phyloP scores from a whole-genome alignment of 331 rosid genomes.

The Arachis monticola region DNA sequence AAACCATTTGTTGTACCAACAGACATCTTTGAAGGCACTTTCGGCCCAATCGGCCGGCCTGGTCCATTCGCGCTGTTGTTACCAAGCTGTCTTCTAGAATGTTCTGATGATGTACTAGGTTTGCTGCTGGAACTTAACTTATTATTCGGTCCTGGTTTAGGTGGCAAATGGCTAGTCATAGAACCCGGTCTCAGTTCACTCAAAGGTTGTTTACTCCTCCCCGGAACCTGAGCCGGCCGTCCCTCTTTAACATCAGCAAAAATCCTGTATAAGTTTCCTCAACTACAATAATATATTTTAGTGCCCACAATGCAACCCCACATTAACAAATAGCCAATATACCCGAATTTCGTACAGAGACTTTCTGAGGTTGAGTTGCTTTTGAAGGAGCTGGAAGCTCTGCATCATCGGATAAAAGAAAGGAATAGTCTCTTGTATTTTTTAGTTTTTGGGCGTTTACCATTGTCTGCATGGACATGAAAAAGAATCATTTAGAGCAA shows the following conservation, averaged over 20 bases:
- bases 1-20: constrained; percentile 36
- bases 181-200: constrained; percentile 49
- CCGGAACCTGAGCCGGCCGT: constrained; percentile 49
- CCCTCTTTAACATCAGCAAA: constrained; percentile 71
- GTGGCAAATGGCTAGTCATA: constrained; percentile 40
- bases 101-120: constrained; percentile 42
- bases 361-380: constrained; percentile 46
- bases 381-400: constrained; percentile 65
- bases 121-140: constrained; percentile 49
- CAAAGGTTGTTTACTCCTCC: constrained; percentile 53
- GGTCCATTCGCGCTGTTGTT: constrained; percentile 59
- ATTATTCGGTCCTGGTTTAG: constrained; percentile 45
- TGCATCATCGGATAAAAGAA: constrained; percentile 65
- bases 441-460: constrained; percentile 64
- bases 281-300: constrained; percentile 53
- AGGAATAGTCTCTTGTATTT: constrained; percentile 79
- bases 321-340: constrained; percentile 30
- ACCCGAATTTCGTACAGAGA: constrained; percentile 57
- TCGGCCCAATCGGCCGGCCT: constrained; percentile 60
- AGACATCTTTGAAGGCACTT: constrained; percentile 52
- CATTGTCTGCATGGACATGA: constrained; percentile 48
- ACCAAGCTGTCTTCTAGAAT: constrained; percentile 60
- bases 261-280: constrained; percentile 58
- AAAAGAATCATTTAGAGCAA: constrained; percentile 20
- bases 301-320: constrained; percentile 33